phyloP scores from a whole-genome alignment of 768 basidiomycete species.

The Amanita pseudoporphyria region DNA sequence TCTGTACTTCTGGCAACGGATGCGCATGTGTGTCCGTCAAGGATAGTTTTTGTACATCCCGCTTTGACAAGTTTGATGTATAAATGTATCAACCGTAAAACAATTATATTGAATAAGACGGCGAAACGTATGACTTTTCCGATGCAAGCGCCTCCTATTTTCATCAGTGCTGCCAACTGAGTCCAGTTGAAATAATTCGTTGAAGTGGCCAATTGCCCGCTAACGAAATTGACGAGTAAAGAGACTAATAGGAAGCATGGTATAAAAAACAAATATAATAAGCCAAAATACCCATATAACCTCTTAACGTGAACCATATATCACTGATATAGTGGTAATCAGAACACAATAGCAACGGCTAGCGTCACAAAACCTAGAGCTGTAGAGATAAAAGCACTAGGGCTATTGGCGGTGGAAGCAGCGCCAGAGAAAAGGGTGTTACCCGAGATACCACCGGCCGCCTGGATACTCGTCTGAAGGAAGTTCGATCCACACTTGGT shows the following conservation, averaged over 20 bases:
- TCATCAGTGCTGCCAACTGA: too few relatives aligned
- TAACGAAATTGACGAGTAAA: neutral
- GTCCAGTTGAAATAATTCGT: neutral
- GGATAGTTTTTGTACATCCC: too few relatives aligned
- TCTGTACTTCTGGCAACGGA: too few relatives aligned
- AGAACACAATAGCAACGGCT: conserved; percentile 15
- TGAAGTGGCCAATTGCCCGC: neutral
- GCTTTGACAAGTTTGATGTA: too few relatives aligned
- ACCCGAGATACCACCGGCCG: conserved; percentile 44
- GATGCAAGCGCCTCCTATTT: too few relatives aligned
- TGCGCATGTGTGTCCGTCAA: too few relatives aligned
- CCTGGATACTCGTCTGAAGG: conserved; percentile 56
- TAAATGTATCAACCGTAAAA: too few relatives aligned
- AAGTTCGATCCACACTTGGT: conserved; percentile 63
- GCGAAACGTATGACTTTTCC: too few relatives aligned
- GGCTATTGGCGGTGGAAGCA: conserved; percentile 13
- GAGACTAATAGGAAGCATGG: conserved; percentile 2
- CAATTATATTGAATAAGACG: too few relatives aligned
- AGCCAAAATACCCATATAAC: conserved; percentile 9
- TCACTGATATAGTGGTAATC: conserved; percentile 15
- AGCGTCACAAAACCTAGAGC: conserved; percentile 19
- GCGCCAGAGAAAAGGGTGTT: conserved; percentile 18
- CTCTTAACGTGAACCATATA: neutral
- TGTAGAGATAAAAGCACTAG: conserved; percentile 16
- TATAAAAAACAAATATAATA: conserved; percentile 2